Base-by-base conservation (phyloP, 371 early-diverging fungal species). In the Lichtheimia corymbifera region DNA sequence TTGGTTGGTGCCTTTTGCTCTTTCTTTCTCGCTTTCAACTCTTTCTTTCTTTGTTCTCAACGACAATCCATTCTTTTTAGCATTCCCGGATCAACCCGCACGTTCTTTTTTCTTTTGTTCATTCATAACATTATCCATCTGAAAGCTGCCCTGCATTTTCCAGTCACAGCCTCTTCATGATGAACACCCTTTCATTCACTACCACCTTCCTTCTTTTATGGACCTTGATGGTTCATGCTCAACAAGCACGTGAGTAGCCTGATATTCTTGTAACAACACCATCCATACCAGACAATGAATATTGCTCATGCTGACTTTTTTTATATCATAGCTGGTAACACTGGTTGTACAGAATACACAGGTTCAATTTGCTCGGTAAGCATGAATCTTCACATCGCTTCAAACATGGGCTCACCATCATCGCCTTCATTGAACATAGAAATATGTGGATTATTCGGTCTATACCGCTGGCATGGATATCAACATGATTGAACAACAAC, bases 361-460 rank as follows among this genome's bases (percentile, higher is more conserved):
- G 56, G 62, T 18, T 4, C 42, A 35, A 58, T 61, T 22, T 64
- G 61, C 27, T 50, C 61, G 35, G 65, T 62, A 61, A 51, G 55
- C 53, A 45, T 40, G 22, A 12, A 18, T 57, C 22, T 27, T 20
- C 35, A 51, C 17, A 17, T 14, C 5, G 50, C 13, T 15, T 30
- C 24, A 51, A 18, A 56, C 22, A 14, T 22, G 4, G 14, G 11
- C 28, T 17, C 2, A 17, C 28, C 52, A 9, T 53, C 30, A 40
- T 51, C 22, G 4, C 9, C 55, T 28, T 18, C 30, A 7, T 35
- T 35, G 22, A 55, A 12, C n/a, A 25, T 50, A 79, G 79, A 45
- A 40, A 18, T 79, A 72, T 44, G 40, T 79, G 42, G 55, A 71
- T 45, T 79, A 79, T 50, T 41, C 68, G n/a, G 68, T 76, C 5